These are phyloP conservation scores for Hericium erinaceus DNA, from an alignment of 768 basidiomycete genomes.

Conservation along the genomic window DNA sequence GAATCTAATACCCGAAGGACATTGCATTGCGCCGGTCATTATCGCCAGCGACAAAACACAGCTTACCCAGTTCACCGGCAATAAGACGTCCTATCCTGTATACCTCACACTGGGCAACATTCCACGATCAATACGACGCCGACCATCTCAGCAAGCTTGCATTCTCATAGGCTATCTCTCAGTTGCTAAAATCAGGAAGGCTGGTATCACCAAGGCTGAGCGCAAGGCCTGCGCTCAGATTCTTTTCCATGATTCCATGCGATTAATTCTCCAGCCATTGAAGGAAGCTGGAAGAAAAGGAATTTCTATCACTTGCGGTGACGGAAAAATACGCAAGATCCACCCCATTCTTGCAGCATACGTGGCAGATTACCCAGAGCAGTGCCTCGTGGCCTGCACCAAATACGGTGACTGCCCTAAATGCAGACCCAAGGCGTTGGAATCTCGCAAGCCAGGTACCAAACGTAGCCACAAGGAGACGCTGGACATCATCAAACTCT, in stretches of 20 bases:
- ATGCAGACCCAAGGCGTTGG: background rate
- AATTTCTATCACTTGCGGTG: conserved; percentile 8
- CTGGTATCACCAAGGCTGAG: background rate
- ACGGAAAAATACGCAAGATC: conserved; percentile 8
- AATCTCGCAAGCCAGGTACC: background rate
- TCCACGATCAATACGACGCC: conserved; percentile 10
- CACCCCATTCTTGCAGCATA: conserved; percentile 16
- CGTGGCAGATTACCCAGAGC: conserved; percentile 17
- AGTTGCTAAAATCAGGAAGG: conserved; percentile 6
- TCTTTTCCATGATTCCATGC: conserved; percentile 16
- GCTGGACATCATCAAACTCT: background rate
- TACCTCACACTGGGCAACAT: conserved; percentile 23
- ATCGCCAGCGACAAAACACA: conserved; percentile 15
- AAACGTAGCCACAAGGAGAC: background rate
- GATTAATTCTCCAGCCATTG: conserved; percentile 6
- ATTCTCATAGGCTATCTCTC: conserved; percentile 20
- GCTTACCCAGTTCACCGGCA: conserved; percentile 10
- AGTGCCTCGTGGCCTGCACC: conserved; percentile 10
- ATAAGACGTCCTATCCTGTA: conserved; percentile 20
- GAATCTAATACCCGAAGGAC: background rate
- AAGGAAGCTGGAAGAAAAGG: conserved; percentile 11
- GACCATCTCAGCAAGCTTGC: conserved; percentile 9
- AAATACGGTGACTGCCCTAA: background rate
- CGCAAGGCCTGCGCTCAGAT: background rate
- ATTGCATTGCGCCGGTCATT: conserved; percentile 12